A percentile compares a stretch with the other conserved stretches of the same genome.
Evolutionary conservation across 805 yeast species (phyloP).

Genomic region (Wickerhamomyces xylosicus): DNA sequence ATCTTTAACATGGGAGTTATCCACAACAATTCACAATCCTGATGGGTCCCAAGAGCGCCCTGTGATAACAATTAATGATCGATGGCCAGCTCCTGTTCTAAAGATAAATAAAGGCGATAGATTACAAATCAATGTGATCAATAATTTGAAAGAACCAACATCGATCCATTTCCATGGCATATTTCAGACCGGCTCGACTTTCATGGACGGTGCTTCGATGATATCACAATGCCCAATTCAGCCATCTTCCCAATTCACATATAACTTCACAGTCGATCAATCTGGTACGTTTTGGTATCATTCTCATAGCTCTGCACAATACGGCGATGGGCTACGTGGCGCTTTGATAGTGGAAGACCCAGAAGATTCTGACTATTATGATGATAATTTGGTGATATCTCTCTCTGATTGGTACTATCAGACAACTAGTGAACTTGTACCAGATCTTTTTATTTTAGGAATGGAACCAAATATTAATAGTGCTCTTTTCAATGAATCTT

Average conservation of each 20-base stretch:
- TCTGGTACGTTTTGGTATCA: conserved; percentile 50
- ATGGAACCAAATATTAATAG: conserved; percentile 40
- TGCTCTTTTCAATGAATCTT: conserved; percentile 36
- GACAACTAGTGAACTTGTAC: conserved; percentile 25
- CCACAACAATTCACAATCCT: conserved; percentile 36
- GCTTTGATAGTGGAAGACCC: conserved; percentile 28
- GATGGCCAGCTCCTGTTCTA: conserved; percentile 41
- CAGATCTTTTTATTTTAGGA: conserved; percentile 27
- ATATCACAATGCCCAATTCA: conserved; percentile 53
- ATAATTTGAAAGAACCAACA: conserved; percentile 35
- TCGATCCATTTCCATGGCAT: conserved; percentile 62
- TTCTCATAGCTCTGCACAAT: conserved; percentile 36
- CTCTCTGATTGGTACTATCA: conserved; percentile 42
- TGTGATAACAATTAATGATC: conserved; percentile 49
- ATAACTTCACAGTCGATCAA: conserved; percentile 32
- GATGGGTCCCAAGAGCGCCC: conserved; percentile 42
- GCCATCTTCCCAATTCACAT: conserved; percentile 30
- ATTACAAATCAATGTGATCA: conserved; percentile 28
- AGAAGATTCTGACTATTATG: conserved; percentile 23
- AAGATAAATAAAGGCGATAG: conserved; percentile 31
- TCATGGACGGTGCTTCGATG: conserved; percentile 88
- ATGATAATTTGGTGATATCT: conserved; percentile 33
- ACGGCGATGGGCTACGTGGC: conserved; percentile 39
- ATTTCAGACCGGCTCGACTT: conserved; percentile 57
- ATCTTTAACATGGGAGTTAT: conserved; percentile 26